Evolutionary conservation across 2,329 filamentous ascomycete genomes (phyloP), one percentile per base, ranked within the genome.

Genomic region (Colletotrichum eremochloae): DNA sequence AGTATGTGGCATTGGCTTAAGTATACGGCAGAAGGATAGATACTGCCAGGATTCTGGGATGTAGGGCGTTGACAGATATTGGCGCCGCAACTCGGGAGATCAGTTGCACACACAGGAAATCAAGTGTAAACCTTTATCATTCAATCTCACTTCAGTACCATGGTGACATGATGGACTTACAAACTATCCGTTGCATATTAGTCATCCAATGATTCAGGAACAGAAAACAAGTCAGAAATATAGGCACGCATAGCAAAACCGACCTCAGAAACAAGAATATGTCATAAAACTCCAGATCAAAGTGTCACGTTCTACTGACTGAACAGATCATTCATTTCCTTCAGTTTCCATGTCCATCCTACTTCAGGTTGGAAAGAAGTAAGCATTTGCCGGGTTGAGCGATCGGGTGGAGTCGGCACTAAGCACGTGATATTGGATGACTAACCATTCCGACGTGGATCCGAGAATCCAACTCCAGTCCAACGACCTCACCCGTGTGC

Each of bases 391-490:
- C 5, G 1, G 14, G 11, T 31, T 53, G 33, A 15, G 24, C 46
- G 52, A 18, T 65, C 66, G 61, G 60, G 67, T 72, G 70, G 70
- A 70, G 66, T 70, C 66, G 60, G 61, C 2, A 6, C 0, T 0
- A 0, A 0, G 1, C 69, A 72, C 69, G 69, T 72, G 69, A 69
- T 5, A 11, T 2, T 1, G 4, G 67, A 48, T 72, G 66, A 70
- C 67, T 65, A 72, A 65, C 48, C 1, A 56, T 61, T 9, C 66
- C 66, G 61, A 64, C 40, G 68, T 71, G 63, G 68, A 67, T 18
- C 69, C 65, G 65, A 72, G 67, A 65, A 72, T 56, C 70, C 73
- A 71, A 65, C 67, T 73, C 73, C 71, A 71, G 61, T 70, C 73
- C 58, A 74, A 53, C 71, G 63, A 71, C 70, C 56, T 58, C 72